These are phyloP conservation scores for Stephania cephalantha DNA, from an alignment of 164 flowering plant genomes.

Conservation along the genomic window DNA sequence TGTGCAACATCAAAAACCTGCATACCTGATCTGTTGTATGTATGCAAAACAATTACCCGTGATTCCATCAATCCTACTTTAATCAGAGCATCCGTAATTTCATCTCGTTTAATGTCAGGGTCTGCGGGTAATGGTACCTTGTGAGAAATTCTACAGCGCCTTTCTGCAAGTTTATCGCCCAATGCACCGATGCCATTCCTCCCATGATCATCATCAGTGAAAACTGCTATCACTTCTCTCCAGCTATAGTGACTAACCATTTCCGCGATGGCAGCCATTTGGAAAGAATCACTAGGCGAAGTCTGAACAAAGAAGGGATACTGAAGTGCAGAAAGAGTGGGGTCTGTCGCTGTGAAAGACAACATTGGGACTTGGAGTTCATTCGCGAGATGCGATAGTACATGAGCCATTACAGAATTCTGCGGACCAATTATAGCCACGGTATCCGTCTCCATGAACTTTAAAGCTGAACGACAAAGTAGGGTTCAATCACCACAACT, in stretches of 20 bases:
- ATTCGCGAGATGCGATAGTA: conserved; percentile 20
- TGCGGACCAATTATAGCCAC: conserved; percentile 28
- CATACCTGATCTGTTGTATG: conserved; percentile 17
- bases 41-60: conserved; percentile 29
- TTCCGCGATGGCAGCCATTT: conserved; percentile 22
- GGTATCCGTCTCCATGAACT: conserved; percentile 20
- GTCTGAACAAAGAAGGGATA: conserved; percentile 25
- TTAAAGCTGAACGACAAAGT: conserved; percentile 27
- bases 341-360: conserved; percentile 23
- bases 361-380: conserved; percentile 23
- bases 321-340: conserved; percentile 22
- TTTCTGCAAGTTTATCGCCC: conserved; percentile 20
- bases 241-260: conserved; percentile 18
- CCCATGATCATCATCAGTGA: conserved; percentile 20
- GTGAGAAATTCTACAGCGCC: conserved; percentile 18
- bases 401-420: conserved; percentile 20
- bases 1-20: conserved; percentile 26
- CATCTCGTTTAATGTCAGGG: conserved; percentile 3
- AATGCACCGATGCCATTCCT: conserved; percentile 21
- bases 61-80: conserved; percentile 30
- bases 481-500: background rate
- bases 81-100: conserved; percentile 22
- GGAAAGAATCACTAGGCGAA: conserved; percentile 16
- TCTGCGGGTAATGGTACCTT: conserved; percentile 24
- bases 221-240: conserved; percentile 20